Base-by-base conservation (phyloP, 371 early-diverging fungal genomes). In the Globomyces sp. region DNA sequence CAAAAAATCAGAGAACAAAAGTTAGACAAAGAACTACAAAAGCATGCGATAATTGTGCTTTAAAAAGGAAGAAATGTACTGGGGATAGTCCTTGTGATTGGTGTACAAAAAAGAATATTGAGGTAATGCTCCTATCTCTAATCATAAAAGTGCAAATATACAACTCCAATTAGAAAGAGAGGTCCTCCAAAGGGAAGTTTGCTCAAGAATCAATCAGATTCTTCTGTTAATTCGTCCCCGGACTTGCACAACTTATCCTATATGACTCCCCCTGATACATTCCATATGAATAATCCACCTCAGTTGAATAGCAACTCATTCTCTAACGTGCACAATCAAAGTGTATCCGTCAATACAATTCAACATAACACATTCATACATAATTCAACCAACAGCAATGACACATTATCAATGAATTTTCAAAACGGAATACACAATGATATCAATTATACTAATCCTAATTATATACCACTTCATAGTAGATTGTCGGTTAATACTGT, bases 21-120 rank as follows among this genome's bases (percentile, higher is more conserved):
- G 24, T 24, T 24, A 24, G 24, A 24, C 24, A 60, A 6, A n/a
- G 61, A 44, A 50, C 50, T n/a, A 39, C 48, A n/a, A 60, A 60
- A 11, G 61, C 61, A 9, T 60, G 61, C 4, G 41, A 60, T 49
- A 60, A 60, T 37, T 60, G 61, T 37, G 34, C 46, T 34, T 39
- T 39, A 39, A 55, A 50, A 44, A 46, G 61, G 44, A 55, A 40
- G 13, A 55, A 55, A 13, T 55, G 55, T 40, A 55, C 40, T 39
- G 55, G 55, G 6, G 61, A 50, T 37, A 36, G 39, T 34, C 50
- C 48, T 9, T 60, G 61, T 49, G 48, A 34, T 11, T 42, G 44
- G 4, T 60, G 61, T 24, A 41, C 61, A 46, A 37, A 36, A 4
- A 46, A 50, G 36, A 60, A 44, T 11, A 60, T 60, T 37, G 61